phyloP scores from a whole-genome alignment of 2,329 filamentous ascomycete species.

The Calonectria hawksworthii region DNA sequence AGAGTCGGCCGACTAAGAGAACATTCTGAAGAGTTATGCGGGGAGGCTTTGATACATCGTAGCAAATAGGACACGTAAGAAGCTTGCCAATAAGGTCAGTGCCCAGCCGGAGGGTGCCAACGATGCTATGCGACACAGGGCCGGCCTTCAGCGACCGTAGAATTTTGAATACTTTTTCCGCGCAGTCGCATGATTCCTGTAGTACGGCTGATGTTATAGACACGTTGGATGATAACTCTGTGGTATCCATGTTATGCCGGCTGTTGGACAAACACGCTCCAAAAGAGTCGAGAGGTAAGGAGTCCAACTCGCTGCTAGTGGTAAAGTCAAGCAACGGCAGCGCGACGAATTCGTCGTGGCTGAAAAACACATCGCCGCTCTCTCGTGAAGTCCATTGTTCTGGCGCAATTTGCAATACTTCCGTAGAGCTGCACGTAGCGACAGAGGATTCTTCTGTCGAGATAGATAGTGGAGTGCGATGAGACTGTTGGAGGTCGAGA shows the following conservation, averaged over 20 bases:
- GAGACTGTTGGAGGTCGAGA: not conserved
- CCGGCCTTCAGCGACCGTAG: not conserved
- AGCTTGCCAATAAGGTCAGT: not conserved
- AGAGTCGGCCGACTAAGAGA: not conserved
- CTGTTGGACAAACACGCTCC: not conserved
- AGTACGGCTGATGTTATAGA: not conserved
- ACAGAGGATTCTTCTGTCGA: not conserved
- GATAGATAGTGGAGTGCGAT: not conserved
- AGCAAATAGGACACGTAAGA: not conserved
- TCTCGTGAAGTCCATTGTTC: not conserved
- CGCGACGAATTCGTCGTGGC: not conserved
- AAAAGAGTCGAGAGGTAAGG: not conserved
- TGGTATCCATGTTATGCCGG: not conserved
- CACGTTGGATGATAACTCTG: not conserved
- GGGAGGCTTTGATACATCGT: not conserved
- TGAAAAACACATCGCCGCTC: not conserved
- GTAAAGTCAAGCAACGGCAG: not conserved
- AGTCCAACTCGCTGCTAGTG: not conserved
- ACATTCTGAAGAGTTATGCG: not conserved
- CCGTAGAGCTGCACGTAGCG: not conserved
- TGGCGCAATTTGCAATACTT: not conserved
- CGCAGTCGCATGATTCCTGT: not conserved
- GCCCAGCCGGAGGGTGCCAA: not conserved
- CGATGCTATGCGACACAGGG: not conserved
- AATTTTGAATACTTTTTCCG: not conserved